These are phyloP conservation scores for Warburgia ugandensis DNA, from an alignment of 164 flowering plant genomes.

Conservation along the genomic window DNA sequence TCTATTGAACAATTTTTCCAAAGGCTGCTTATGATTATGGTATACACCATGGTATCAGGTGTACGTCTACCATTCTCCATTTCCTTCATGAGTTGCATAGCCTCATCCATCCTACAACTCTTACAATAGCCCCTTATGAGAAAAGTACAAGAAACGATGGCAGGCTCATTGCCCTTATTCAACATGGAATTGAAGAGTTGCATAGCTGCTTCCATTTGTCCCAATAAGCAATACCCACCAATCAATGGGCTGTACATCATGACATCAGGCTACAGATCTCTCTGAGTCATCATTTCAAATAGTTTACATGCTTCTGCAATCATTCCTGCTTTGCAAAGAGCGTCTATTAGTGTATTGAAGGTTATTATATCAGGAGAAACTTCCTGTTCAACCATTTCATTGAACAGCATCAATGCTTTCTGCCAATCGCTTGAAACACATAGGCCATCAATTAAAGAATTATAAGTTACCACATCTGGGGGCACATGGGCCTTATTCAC, in stretches of 20 bases:
- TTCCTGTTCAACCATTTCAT: background rate
- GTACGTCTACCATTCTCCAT: too few species aligned
- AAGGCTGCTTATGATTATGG: too few species aligned
- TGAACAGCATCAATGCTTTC: too few species aligned
- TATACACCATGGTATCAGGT: too few species aligned
- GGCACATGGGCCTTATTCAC: too few species aligned
- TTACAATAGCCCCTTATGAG: too few species aligned
- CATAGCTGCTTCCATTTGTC: background rate
- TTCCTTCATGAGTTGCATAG: too few species aligned
- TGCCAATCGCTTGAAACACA: background rate
- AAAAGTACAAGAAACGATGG: too few species aligned
- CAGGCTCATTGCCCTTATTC: background rate
- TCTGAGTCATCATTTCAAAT: slow-evolving; percentile 3
- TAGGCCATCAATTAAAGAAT: background rate
- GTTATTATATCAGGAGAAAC: background rate
- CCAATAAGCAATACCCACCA: too few species aligned
- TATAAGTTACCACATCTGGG: background rate
- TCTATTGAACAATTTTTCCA: too few species aligned
- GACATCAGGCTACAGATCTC: background rate
- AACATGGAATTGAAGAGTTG: slow-evolving; percentile 2
- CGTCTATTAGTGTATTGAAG: background rate
- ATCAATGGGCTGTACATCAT: background rate
- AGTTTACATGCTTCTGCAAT: background rate
- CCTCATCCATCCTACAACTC: too few species aligned
- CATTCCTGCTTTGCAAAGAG: slow-evolving; percentile 4